Percentiles rank a stretch among this genome's conserved stretches.
phyloP scores from a whole-genome alignment of 805 yeast genomes.

The Saccharomycopsis babjevae region DNA sequence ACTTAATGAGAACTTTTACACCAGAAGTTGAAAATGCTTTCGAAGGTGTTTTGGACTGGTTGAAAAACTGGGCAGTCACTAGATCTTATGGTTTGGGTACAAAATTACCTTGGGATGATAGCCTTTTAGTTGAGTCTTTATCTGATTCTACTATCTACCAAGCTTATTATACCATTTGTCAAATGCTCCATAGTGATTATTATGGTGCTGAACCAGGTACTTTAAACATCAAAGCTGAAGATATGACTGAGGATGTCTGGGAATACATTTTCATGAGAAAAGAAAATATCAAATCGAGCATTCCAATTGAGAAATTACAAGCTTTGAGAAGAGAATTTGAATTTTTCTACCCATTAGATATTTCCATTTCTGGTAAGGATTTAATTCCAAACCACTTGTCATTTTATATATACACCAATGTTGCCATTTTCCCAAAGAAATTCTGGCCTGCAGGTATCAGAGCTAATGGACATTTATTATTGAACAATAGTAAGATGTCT shows the following conservation, averaged over 20 bases:
- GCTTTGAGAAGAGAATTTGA: slow-evolving; percentile 87
- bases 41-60: slow-evolving; percentile 91
- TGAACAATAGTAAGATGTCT: slow-evolving; percentile 96
- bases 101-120: slow-evolving; percentile 92
- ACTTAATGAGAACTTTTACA: slow-evolving; percentile 64
- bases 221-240: slow-evolving; percentile 64
- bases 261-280: slow-evolving; percentile 77
- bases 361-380: slow-evolving; percentile 90
- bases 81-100: slow-evolving; percentile 96
- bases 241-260: slow-evolving; percentile 87
- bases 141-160: slow-evolving; percentile 95
- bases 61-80: slow-evolving; percentile 96
- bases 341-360: slow-evolving; percentile 92
- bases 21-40: slow-evolving; percentile 84
- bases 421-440: slow-evolving; percentile 82
- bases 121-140: slow-evolving; percentile 84
- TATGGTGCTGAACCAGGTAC: slow-evolving; percentile 72
- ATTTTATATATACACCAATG: slow-evolving; percentile 86
- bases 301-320: slow-evolving; percentile 58
- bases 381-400: slow-evolving; percentile 95
- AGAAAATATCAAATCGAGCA: slow-evolving; percentile 45
- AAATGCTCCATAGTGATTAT: slow-evolving; percentile 75
- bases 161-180: slow-evolving; percentile 86
- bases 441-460: slow-evolving; percentile 94
- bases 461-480: slow-evolving; percentile 88